Evolutionary conservation across 2,329 filamentous ascomycete genomes (phyloP).

Genomic region (Lasiodiplodia theobromae): DNA sequence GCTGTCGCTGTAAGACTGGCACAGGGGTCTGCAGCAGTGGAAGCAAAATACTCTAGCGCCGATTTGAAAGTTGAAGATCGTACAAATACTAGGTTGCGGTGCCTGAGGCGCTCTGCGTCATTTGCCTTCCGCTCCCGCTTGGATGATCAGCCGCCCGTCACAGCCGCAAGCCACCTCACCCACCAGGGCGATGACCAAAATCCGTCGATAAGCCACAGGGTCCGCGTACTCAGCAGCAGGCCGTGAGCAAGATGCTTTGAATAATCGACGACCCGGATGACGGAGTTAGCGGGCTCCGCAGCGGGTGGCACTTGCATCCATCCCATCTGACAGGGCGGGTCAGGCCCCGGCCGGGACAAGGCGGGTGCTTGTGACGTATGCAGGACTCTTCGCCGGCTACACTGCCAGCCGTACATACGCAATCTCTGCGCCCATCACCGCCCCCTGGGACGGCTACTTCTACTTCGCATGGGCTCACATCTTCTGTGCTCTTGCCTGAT

Average conservation of each 20-base stretch:
- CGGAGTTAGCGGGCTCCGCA: conserved; percentile 17
- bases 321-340: neutral
- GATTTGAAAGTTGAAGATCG: too few relatives aligned
- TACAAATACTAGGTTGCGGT: neutral
- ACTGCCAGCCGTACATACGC: conserved; percentile 27
- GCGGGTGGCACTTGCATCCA: conserved; percentile 4
- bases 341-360: conserved; percentile 13
- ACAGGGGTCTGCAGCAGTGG: too few relatives aligned
- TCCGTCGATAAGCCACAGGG: conserved; percentile 9
- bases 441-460: conserved; percentile 13
- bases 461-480: conserved; percentile 5
- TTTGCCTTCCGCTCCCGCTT: conserved; percentile 1
- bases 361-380: conserved; percentile 22
- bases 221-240: neutral
- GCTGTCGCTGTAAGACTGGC: neutral
- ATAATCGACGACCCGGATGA: neutral
- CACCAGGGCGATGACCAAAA: neutral
- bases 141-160: conserved; percentile 18
- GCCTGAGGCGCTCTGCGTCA: conserved; percentile 21
- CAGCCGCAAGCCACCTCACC: conserved; percentile 15
- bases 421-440: conserved; percentile 20
- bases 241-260: neutral
- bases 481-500: neutral
- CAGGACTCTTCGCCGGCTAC: neutral
- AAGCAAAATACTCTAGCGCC: too few relatives aligned